Conservation (phyloP, 176 grass and related monocot genomes). For the Puccinellia tenuiflora region DNA sequence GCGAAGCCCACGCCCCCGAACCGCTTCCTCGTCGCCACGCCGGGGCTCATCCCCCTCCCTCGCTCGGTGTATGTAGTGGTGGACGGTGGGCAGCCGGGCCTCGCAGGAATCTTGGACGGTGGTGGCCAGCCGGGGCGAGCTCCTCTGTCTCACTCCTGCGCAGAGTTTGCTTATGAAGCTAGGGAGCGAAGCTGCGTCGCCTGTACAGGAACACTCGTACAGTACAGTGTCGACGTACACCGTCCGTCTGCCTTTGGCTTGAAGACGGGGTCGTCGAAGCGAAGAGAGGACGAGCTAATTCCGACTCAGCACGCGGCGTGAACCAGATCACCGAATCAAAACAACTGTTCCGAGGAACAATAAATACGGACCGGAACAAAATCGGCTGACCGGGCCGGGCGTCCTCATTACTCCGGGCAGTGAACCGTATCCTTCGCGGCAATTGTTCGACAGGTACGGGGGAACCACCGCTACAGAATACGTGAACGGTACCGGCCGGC, state of each 20-base stretch:
- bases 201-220: not conserved
- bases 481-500: slow-evolving; percentile 13
- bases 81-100: not conserved
- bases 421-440: not conserved
- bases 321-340: not conserved
- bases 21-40: slow-evolving; percentile 20
- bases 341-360: not conserved
- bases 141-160: not conserved
- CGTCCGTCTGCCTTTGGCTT: not conserved
- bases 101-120: too few relatives aligned
- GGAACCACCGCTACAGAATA: slow-evolving; percentile 22
- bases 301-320: not conserved
- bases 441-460: slow-evolving; percentile 28
- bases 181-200: not conserved
- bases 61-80: not conserved
- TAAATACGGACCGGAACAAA: not conserved
- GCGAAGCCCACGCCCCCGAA: slow-evolving; percentile 27
- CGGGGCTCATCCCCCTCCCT: slow-evolving; percentile 26
- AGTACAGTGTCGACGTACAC: not conserved
- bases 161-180: slow-evolving; percentile 9
- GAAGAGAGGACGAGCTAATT: not conserved
- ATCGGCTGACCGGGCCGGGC: not conserved
- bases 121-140: not conserved
- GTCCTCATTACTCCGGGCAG: not conserved
- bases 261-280: not conserved